Evolutionary conservation across 2,329 filamentous ascomycete genomes (phyloP), one percentile per base, ranked within the genome.

Genomic region (Fusarium sp.): DNA sequence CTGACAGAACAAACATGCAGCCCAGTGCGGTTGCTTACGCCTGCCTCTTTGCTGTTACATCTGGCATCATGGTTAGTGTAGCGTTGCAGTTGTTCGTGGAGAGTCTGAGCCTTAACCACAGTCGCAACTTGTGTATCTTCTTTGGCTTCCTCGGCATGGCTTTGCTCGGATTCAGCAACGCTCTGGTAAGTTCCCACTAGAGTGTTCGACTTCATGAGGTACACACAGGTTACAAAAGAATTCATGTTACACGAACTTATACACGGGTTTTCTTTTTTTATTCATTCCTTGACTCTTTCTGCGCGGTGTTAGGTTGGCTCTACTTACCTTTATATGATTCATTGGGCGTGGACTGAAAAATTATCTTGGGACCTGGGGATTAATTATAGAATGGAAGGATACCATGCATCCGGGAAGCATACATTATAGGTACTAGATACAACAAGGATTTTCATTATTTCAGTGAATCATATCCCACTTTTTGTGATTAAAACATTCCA

Each of bases 11-110:
- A 4, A 80, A 87, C 67, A 79, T 86, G 58, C 78, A 79, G 0
- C 86, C 87, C 18, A 84, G 86, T 59, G 80, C 84, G n/a, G 84
- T 84, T n/a, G 85, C 85, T 1, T 95, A 96, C 76, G 93, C 91
- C 0, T 88, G 87, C 55, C 91, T 98, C 82, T 99, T 99, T 82
- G 94, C 94, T 9, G 84, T 90, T 12, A 98, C 95, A 0, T 90
- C 94, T 1, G 96, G 96, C 2, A 97, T 99, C 74, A 98, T 99
- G 96, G 91, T 94, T 29, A 96, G 92, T 74, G 96, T 99, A 30
- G 94, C 92, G 5, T 81, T 99, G 77, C 93, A 97, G 81, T 84
- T 99, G 9, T 95, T 98, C 76, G 91, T 92, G 6, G 94, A 99
- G 83, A 92, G 91, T 71, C 79, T 97, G 77, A 92, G 91, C 62